Evolutionary conservation across 2,329 filamentous ascomycete genomes (phyloP), one percentile per base, ranked within the genome.

Genomic region (Phialophora tarda): DNA sequence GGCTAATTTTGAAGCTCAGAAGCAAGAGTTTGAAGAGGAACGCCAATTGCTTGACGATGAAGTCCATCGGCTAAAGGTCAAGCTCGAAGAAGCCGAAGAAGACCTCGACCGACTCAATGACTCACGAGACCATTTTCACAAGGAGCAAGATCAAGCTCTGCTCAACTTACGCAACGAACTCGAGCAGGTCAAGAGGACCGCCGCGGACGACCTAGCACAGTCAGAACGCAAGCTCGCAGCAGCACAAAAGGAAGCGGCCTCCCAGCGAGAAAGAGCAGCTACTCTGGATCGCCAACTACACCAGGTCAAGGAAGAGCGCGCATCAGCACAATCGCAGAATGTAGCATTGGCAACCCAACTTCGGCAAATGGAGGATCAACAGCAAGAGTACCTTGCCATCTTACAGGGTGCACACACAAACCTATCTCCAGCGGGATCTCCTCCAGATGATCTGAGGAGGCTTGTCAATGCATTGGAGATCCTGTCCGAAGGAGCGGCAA

Each of bases 1-100:
- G 79, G 90, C 92, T 71, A 99, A 99, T 74, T 92, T 99, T 81
- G 93, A 98, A 75, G 91, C 93, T 12, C 86, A 96, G 71, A 92
- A 97, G 78, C 88, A 88, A 28, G 95, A 98, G 74, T 97, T 97
- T 72, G 84, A 91, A 41, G 88, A 89, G 58, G 94, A 98, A 77
- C 88, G 95, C 47, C 92, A 91, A 74, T 90, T 89, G 10, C 82
- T 98, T 0, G 91, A 97, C 72, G 84, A 87, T 17, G 93, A 98
- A 75, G 88, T 95, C 64, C 89, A 88, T 72, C 85, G 86, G 14
- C 85, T 93, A 64, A 93, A 90, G 74, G 83, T 89, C 62, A 90
- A 89, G 60, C 82, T 95, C 0, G 95, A 98, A 75, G 92, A 98
- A 72, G 85, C 91, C 5, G 95, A 99, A 78, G 93, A 97, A 73